Evolutionary conservation across 805 yeast genomes (phyloP), one percentile per base, ranked within the genome.

Genomic region (Phaffomyces opuntiae): DNA sequence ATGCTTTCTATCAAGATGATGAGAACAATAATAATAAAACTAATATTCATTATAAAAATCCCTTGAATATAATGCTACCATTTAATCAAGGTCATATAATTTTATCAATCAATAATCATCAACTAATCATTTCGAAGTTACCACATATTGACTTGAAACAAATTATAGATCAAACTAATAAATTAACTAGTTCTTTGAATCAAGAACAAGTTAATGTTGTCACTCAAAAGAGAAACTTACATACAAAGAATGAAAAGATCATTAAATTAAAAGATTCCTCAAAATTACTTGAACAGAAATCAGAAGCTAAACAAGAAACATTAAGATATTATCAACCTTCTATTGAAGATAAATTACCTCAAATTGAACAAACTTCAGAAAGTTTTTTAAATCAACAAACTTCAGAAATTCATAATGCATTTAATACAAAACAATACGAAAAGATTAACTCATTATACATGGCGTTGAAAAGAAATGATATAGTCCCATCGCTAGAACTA

Each of bases 401-500:
- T 5, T 41, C 49, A 2, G 61, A 67, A 49, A 69, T 70, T 26
- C 46, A 54, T 14, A 42, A 36, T 8, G 62, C 66, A 16, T 59
- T 52, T 42, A 48, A 52, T 7, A 17, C 44, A 1, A 55, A 61
- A 13, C 61, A 69, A 36, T 62, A 52, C 43, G 62, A 69, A 47
- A 62, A 56, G 44, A 64, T 69, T 33, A 65, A 69, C 44, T 60
- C 74, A 0, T 47, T 67, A 7, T 70, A 69, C 44, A 65, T 66
- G 54, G 61, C 74, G 1, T 49, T 70, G 42, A 67, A 65, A 51
- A 60, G 75, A 53, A 70, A 70, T 46, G 62, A 61, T 8, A 53
- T 72, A 5, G 55, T 75, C 2, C 86, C 87, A 26, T 66, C 79
- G 8, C 58, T 77, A 7, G 73, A 70, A 3, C 60, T 71, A 2